Conservation (phyloP, 345 rosid species). For the Iberis pinnata region DNA sequence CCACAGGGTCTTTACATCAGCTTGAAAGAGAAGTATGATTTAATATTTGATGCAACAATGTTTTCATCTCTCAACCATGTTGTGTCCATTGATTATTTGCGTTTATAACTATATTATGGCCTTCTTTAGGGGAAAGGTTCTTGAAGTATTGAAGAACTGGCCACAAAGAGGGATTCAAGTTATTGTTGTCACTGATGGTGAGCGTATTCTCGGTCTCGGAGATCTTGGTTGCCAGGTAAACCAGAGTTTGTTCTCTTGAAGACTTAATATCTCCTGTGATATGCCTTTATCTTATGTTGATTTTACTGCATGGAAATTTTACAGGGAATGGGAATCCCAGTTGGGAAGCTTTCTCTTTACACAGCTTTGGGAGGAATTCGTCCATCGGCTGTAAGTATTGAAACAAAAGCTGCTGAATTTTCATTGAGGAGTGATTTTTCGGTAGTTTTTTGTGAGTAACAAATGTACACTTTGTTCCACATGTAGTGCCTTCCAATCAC, state of each 20-base stretch:
- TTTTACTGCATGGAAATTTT: not conserved
- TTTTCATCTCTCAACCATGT: not conserved
- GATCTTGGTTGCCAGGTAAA: constrained; percentile 99
- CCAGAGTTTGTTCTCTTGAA: not conserved
- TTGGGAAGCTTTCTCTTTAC: constrained; percentile 78
- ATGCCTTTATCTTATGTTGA: not conserved
- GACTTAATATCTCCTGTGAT: not conserved
- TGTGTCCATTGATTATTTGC: not conserved
- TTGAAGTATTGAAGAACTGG: constrained; percentile 91
- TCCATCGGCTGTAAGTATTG: constrained; percentile 70
- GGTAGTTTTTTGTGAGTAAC: not conserved
- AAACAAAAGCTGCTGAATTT: not conserved
- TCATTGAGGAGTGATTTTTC: not conserved
- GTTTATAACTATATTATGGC: not conserved
- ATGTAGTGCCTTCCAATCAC: constrained; percentile 78
- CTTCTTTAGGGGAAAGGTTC: constrained; percentile 69
- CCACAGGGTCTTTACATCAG: constrained; percentile 95
- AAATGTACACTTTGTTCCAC: not conserved
- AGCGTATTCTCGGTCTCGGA: constrained; percentile 89
- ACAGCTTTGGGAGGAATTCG: constrained; percentile 85
- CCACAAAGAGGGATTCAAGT: constrained; percentile 87
- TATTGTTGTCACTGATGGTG: constrained; percentile 97
- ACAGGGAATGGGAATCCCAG: constrained; percentile 97
- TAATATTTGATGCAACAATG: not conserved
- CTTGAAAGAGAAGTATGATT: constrained; percentile 70